Conservation (phyloP, 2,329 filamentous ascomycete species). For the Fusarium falciforme region DNA sequence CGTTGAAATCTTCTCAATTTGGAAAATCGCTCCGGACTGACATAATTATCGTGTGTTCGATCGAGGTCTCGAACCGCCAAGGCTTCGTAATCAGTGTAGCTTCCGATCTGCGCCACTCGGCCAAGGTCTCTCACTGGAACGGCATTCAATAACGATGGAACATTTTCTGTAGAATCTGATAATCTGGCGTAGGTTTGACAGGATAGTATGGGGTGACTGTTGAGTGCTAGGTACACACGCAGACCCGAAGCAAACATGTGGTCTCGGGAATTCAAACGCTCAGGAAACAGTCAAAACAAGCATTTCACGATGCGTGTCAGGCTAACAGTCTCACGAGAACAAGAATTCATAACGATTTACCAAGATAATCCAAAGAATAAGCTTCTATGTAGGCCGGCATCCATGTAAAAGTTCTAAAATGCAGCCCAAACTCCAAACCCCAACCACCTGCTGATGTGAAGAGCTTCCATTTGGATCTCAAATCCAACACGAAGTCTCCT, state of each 20-base stretch:
- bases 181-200: background rate
- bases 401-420: background rate
- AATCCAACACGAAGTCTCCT: background rate
- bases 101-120: background rate
- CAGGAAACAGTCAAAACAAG: background rate
- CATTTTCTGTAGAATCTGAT: no score
- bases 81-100: background rate
- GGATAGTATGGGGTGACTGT: no score
- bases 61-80: background rate
- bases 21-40: background rate
- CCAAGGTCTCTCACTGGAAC: background rate
- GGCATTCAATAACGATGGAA: background rate
- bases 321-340: background rate
- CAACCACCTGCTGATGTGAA: background rate
- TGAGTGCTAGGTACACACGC: background rate
- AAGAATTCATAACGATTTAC: background rate
- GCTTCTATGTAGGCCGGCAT: background rate
- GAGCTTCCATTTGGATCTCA: background rate
- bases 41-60: background rate
- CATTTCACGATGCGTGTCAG: background rate
- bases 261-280: background rate
- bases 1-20: background rate
- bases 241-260: background rate
- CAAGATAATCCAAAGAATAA: background rate
- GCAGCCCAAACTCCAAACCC: background rate